phyloP scores from a whole-genome alignment of 1,284 basidiomycete genomes.

The Pterulicium gracile region DNA sequence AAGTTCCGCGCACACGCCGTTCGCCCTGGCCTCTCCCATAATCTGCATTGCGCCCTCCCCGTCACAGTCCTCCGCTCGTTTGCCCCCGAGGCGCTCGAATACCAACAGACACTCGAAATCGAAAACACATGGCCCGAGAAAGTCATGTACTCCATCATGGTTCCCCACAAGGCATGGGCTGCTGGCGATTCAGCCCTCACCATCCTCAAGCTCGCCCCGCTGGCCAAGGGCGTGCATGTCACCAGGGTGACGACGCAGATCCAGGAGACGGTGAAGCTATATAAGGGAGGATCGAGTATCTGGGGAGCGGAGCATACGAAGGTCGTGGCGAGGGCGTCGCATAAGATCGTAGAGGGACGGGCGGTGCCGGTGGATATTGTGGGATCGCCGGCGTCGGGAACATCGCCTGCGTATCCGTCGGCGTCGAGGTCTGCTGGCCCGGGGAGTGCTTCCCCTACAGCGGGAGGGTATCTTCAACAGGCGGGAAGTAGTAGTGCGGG shows the following conservation, averaged over 20 bases:
- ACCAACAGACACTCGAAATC: slow-evolving; percentile 88
- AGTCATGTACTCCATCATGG: slow-evolving; percentile 82
- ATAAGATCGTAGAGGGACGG: slow-evolving; percentile 60
- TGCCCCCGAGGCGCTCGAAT: slow-evolving; percentile 78
- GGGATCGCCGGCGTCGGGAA: background rate
- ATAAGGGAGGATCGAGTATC: slow-evolving; percentile 26
- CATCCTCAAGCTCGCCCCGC: slow-evolving; percentile 77
- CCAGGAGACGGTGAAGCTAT: slow-evolving; percentile 67
- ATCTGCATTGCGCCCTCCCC: slow-evolving; percentile 52
- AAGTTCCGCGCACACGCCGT: slow-evolving; percentile 78
- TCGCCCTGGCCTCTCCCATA: slow-evolving; percentile 65
- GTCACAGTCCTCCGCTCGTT: slow-evolving; percentile 70
- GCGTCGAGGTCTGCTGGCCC: background rate
- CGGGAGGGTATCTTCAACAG: slow-evolving; percentile 2
- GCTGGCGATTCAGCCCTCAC: slow-evolving; percentile 78
- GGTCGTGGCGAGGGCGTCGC: slow-evolving; percentile 51
- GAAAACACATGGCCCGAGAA: slow-evolving; percentile 97
- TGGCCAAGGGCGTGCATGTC: slow-evolving; percentile 76
- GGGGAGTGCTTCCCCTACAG: background rate
- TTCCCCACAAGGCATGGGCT: slow-evolving; percentile 87
- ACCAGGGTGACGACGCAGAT: slow-evolving; percentile 58
- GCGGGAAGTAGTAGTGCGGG: background rate
- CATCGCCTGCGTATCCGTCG: background rate
- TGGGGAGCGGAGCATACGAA: slow-evolving; percentile 54
- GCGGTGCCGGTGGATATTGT: slow-evolving; percentile 25